A percentile compares a stretch with the other conserved stretches of the same genome.
Conservation (phyloP, 2,329 filamentous ascomycete species). For the Knufia fluminis region DNA sequence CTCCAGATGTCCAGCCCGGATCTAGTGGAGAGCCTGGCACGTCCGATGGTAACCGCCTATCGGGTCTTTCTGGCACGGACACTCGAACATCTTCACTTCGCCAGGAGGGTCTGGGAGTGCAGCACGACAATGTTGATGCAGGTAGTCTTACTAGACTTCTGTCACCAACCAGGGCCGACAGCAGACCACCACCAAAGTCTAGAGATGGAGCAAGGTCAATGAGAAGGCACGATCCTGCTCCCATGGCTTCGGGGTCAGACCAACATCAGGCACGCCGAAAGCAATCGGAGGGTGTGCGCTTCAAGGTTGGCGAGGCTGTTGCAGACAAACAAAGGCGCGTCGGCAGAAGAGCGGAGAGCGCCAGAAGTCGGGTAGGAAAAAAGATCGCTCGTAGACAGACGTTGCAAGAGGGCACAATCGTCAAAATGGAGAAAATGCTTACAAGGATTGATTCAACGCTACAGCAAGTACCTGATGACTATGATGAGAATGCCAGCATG, state of each 20-base stretch:
- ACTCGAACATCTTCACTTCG: background rate
- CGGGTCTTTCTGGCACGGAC: background rate
- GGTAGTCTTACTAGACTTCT: slow-evolving; percentile 17
- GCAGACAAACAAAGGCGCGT: slow-evolving; percentile 33
- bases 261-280: background rate
- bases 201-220: slow-evolving; percentile 10
- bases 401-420: slow-evolving; percentile 49
- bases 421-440: slow-evolving; percentile 62
- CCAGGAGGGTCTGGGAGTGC: background rate
- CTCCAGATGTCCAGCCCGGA: background rate
- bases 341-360: slow-evolving; percentile 30
- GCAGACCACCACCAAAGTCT: background rate
- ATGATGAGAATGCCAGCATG: slow-evolving; percentile 54
- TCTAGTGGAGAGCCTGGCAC: background rate
- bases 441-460: slow-evolving; percentile 49
- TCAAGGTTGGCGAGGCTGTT: slow-evolving; percentile 37
- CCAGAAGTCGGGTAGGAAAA: slow-evolving; percentile 28
- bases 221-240: slow-evolving; percentile 17
- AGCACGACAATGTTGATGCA: slow-evolving; percentile 14
- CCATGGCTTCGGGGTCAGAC: slow-evolving; percentile 11
- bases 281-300: slow-evolving; percentile 28
- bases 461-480: slow-evolving; percentile 49
- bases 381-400: slow-evolving; percentile 30
- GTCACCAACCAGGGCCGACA: background rate
- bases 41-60: background rate